Percentiles rank a stretch among this genome's conserved stretches.
Evolutionary conservation across 176 grass and related monocot species (phyloP).

Genomic region (barley (Hordeum vulgare)): MorexV3_pseudomolecules_assembly NC_058521.1:201911748-201912247

Average conservation of each 20-base stretch:
- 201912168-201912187: background rate
- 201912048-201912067: background rate
- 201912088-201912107: background rate
- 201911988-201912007: background rate
- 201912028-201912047: background rate
- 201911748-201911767: constrained; percentile 28
- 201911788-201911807: constrained; percentile 62
- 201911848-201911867: constrained; percentile 36
- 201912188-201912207: background rate
- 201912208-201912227: background rate
- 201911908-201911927: constrained; percentile 47
- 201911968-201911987: background rate
- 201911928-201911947: constrained; percentile 38
- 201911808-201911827: constrained; percentile 59
- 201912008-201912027: background rate
- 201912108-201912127: background rate
- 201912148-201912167: background rate
- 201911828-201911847: constrained; percentile 57
- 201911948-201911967: constrained; percentile 12
- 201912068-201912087: background rate
- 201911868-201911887: constrained; percentile 44
- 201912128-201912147: background rate
- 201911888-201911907: constrained; percentile 51
- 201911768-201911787: constrained; percentile 43
- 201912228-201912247: background rate